phyloP scores from a whole-genome alignment of 2,329 filamentous ascomycete genomes.

The Cytospora chrysosperma region DNA sequence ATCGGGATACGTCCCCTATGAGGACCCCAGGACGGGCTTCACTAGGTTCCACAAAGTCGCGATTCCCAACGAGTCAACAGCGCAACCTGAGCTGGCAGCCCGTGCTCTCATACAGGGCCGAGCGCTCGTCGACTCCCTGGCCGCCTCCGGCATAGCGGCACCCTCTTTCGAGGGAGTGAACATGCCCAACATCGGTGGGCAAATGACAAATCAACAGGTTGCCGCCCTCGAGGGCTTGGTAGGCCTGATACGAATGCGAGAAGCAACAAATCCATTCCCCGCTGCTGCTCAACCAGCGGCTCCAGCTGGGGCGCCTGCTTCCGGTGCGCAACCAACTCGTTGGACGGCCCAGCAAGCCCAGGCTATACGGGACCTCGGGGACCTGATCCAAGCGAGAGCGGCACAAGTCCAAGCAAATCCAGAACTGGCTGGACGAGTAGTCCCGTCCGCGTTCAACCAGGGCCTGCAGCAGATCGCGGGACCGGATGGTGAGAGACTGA shows the following conservation, averaged over 20 bases:
- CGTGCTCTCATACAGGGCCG: slow-evolving; percentile 1
- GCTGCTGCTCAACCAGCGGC: neutral
- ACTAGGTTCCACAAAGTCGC: slow-evolving; percentile 4
- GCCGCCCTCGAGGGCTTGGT: neutral
- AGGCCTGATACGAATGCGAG: neutral
- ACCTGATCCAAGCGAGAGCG: slow-evolving; percentile 3
- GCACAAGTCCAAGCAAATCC: neutral
- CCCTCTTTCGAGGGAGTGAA: neutral
- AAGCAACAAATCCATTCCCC: neutral
- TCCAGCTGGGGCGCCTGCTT: neutral
- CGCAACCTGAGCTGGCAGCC: neutral
- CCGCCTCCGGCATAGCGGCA: neutral
- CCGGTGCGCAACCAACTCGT: neutral
- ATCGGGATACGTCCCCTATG: slow-evolving; percentile 7
- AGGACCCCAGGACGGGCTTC: slow-evolving; percentile 9
- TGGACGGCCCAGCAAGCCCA: neutral
- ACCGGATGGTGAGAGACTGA: neutral
- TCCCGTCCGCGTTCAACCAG: slow-evolving; percentile 4
- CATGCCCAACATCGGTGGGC: neutral
- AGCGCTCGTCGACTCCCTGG: neutral
- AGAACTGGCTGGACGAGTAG: slow-evolving; percentile 7
- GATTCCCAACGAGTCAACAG: slow-evolving; percentile 3
- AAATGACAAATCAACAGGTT: neutral
- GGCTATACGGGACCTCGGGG: neutral
- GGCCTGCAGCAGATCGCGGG: slow-evolving; percentile 7